These are phyloP conservation scores for Acer negundo DNA, from an alignment of 345 rosid species.

Conservation along the genomic window DNA sequence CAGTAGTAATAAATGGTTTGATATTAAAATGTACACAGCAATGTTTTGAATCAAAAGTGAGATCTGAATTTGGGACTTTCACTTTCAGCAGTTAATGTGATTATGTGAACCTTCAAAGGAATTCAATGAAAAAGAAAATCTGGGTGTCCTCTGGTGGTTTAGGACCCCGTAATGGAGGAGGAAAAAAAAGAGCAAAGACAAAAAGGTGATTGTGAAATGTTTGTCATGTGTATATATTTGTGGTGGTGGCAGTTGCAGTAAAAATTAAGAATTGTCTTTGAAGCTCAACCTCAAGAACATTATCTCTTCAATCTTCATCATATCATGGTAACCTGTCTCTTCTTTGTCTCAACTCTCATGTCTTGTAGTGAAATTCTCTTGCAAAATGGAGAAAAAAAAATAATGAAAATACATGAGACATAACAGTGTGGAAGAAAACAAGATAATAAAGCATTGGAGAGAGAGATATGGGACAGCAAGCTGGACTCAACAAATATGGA, in stretches of 20 bases:
- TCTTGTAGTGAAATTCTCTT: background rate
- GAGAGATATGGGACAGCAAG: background rate
- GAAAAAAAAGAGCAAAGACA: no score
- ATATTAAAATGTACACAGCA: background rate
- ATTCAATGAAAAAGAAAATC: background rate
- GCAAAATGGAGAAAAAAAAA: background rate
- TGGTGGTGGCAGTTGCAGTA: background rate
- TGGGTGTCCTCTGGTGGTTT: background rate
- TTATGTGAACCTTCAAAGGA: no score
- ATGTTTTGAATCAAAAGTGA: background rate
- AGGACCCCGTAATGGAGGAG: constrained; percentile 16
- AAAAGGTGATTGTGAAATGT: background rate
- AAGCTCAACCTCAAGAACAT: constrained; percentile 39
- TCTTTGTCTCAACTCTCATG: background rate
- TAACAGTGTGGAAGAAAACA: background rate
- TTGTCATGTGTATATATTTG: background rate
- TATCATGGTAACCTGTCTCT: background rate
- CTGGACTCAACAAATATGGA: background rate
- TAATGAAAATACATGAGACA: background rate
- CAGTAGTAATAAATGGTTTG: background rate
- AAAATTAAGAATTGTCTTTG: background rate
- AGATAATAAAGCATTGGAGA: background rate
- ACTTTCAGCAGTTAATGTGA: no score
- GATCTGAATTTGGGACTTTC: no score
- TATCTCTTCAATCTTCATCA: constrained; percentile 16